Evolutionary conservation across 306 rosid genomes (phyloP).

Genomic region (Alnus glutinosa): DNA sequence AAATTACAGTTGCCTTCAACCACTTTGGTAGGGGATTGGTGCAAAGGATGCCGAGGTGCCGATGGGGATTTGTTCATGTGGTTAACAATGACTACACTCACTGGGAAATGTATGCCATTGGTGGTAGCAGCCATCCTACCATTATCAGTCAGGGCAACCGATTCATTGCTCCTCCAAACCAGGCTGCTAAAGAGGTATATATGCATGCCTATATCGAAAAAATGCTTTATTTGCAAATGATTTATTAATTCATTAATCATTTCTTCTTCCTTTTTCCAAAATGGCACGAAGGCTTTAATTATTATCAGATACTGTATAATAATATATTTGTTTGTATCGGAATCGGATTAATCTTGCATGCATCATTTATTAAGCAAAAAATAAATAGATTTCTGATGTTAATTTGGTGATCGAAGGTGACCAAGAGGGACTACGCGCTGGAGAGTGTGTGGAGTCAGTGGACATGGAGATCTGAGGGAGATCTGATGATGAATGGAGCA

Average conservation of each 20-base stretch:
- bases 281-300: too few species aligned
- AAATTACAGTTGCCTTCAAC: conserved; percentile 79
- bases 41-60: conserved; percentile 78
- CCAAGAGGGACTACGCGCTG: conserved; percentile 57
- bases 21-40: conserved; percentile 67
- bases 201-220: neutral
- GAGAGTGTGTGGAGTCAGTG: conserved; percentile 45
- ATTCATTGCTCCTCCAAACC: conserved; percentile 51
- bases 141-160: conserved; percentile 79
- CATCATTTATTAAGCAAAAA: too few species aligned
- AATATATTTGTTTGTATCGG: too few species aligned
- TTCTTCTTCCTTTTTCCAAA: too few species aligned
- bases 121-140: conserved; percentile 72
- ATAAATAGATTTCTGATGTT: neutral
- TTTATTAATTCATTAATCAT: too few species aligned
- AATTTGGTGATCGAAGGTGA: conserved; percentile 46
- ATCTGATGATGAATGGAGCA: conserved; percentile 67
- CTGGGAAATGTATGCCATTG: conserved; percentile 91
- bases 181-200: conserved; percentile 52
- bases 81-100: conserved; percentile 83
- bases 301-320: too few species aligned
- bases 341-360: neutral
- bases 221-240: too few species aligned
- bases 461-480: conserved; percentile 87
- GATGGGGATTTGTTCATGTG: conserved; percentile 68